phyloP scores from a whole-genome alignment of 352 stramenopile genomes.

The Globisporangium spiculum region DNA sequence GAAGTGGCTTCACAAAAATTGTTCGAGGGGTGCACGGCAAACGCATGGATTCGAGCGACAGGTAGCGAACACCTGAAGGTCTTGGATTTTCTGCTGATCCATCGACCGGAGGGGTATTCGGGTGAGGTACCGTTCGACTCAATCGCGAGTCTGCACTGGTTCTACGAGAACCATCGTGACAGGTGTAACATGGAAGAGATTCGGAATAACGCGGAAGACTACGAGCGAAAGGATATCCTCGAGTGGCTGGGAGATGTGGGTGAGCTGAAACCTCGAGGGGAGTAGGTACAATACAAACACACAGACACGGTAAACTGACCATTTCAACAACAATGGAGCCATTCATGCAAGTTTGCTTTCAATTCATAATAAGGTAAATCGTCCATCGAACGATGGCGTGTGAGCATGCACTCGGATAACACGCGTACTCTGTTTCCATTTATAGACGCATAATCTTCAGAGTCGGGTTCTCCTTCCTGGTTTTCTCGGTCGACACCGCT shows the following conservation, averaged over 20 bases:
- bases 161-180: not conserved
- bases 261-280: not conserved
- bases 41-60: not conserved
- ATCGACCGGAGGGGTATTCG: not conserved
- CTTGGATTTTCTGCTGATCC: not conserved
- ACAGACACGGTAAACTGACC: not conserved
- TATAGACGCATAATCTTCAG: slow-evolving; percentile 18
- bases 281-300: not conserved
- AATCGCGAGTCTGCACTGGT: not conserved
- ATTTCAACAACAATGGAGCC: not conserved
- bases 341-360: not conserved
- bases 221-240: not conserved
- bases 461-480: slow-evolving; percentile 3
- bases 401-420: not conserved
- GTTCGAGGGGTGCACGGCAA: not conserved
- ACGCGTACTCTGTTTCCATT: not conserved
- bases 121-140: not conserved
- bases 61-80: not conserved
- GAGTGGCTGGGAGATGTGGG: not conserved
- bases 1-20: slow-evolving; percentile 1
- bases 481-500: slow-evolving; percentile 47
- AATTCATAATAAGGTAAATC: not conserved
- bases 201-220: not conserved
- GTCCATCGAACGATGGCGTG: not conserved
- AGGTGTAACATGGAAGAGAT: not conserved